Evolutionary conservation across 257 asterid genomes (phyloP), one percentile per base, ranked within the genome.

Genomic region (Gardenia jasminoides): DNA sequence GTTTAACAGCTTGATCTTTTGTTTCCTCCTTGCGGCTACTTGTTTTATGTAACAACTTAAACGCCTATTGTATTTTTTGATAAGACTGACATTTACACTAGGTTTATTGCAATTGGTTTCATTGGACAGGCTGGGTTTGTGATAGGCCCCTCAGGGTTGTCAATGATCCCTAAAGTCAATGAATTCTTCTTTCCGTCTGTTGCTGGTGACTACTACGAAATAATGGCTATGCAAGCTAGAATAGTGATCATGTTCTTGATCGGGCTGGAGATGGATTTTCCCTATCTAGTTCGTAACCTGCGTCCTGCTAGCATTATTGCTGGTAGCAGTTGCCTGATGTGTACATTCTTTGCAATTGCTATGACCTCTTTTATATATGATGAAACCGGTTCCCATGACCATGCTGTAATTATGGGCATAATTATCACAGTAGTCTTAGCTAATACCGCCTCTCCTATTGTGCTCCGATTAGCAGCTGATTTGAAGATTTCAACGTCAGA

Each of bases 161-260:
- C 98, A 17, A 91, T 87, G 70, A 84, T 92, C 61, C 79, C 73
- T 0, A 7, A 16, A 6, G 88, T 93, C 16, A 88, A 81, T 59
- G 28, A 65, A 0, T 96, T 92, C 87, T 93, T 96, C 83, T 88
- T 93, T 58, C 86, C 84, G 78, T 85, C 85, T 72, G 87, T 89
- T 17, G 87, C 90, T 2, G 80, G 81, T 16, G 98, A 91, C 84
- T 91, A 92, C 89, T 96, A 90, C 24, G 99, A 93, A 80, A 88
- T 97, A 76, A 80, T 96, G 92, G 90, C 91, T 9, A 78, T 96
- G 76, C 90, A 88, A 36, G 84, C 96, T 30, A 85, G 99, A 83
- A 92, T 90, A 59, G 78, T 92, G n/a, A 93, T 93, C 89, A 96
- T 96, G 98, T 96, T 93, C 81, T 83, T 93, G 24, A 91, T 96